phyloP scores from a whole-genome alignment of 371 early-diverging fungal genomes.

The Mortierella sp. region DNA sequence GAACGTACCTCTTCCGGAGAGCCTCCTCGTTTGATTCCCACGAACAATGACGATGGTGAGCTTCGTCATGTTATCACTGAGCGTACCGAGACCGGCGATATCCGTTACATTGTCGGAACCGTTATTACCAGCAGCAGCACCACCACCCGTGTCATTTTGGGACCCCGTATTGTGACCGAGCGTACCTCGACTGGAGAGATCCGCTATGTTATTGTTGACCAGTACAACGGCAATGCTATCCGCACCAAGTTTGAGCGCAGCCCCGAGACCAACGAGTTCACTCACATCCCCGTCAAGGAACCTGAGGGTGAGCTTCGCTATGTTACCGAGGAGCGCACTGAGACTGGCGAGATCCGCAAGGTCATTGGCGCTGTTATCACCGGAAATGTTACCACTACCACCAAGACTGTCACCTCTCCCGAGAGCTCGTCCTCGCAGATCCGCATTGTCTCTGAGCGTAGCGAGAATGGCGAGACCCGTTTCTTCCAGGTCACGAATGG shows the following conservation, averaged over 20 bases:
- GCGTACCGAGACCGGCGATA: conserved; percentile 35
- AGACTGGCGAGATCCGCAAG: conserved; percentile 50
- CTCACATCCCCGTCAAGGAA: conserved; percentile 50
- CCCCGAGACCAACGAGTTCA: conserved; percentile 42
- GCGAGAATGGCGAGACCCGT: conserved; percentile 22
- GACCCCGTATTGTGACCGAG: conserved; percentile 43
- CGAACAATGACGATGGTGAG: conserved; percentile 31
- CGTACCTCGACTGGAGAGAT: conserved; percentile 44
- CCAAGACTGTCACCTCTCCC: conserved; percentile 20
- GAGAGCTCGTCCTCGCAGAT: conserved; percentile 20
- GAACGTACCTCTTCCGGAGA: conserved; percentile 33
- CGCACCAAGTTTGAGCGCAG: conserved; percentile 50
- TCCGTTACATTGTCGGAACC: conserved; percentile 36
- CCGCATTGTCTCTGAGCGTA: conserved; percentile 38
- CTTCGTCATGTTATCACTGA: conserved; percentile 33
- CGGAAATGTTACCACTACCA: conserved; percentile 45
- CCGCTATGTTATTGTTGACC: conserved; percentile 46
- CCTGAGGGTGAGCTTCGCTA: conserved; percentile 51
- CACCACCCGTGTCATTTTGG: conserved; percentile 39
- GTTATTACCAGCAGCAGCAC: conserved; percentile 17
- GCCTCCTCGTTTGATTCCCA: conserved; percentile 23
- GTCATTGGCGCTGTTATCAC: conserved; percentile 44
- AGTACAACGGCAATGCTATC: conserved; percentile 49
- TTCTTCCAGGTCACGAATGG: conserved; percentile 43
- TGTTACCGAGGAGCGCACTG: conserved; percentile 40